Conservation (phyloP, 2,329 filamentous ascomycete species). For the Ophioceras dolichostomum region DNA sequence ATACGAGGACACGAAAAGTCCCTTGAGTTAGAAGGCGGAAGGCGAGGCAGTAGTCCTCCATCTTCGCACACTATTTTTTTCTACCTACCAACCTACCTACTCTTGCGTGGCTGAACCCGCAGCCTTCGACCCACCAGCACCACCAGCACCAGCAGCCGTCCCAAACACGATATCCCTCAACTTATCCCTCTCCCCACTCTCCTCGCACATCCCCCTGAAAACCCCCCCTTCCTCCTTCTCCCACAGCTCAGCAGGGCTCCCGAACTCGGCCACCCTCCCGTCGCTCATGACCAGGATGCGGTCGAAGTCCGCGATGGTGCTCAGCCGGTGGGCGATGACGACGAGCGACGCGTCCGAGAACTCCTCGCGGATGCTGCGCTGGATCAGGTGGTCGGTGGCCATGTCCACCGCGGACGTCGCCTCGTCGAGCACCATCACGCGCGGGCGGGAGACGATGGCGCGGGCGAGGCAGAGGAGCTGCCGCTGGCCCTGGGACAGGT, state of each 20-base stretch:
- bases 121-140: no score
- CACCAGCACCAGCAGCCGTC: slow-evolving; percentile 6
- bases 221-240: slow-evolving; percentile 33
- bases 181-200: slow-evolving; percentile 46
- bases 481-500: slow-evolving; percentile 64
- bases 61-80: no score
- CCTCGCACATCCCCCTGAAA: slow-evolving; percentile 52
- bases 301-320: slow-evolving; percentile 68
- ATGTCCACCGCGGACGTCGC: slow-evolving; percentile 71
- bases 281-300: slow-evolving; percentile 60
- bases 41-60: no score
- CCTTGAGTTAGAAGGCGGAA: no score
- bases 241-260: slow-evolving; percentile 50
- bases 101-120: no score
- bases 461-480: slow-evolving; percentile 65
- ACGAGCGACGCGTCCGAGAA: slow-evolving; percentile 57
- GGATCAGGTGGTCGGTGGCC: slow-evolving; percentile 62
- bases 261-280: slow-evolving; percentile 56
- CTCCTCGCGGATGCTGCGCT: slow-evolving; percentile 59
- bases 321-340: slow-evolving; percentile 65
- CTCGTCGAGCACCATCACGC: slow-evolving; percentile 71
- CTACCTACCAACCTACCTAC: no score
- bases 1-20: no score
- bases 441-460: slow-evolving; percentile 58
- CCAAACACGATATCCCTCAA: slow-evolving; percentile 32